Percentiles rank a stretch among this genome's conserved stretches.
These are phyloP conservation scores for Saprolegnia diclina DNA, from an alignment of 352 stramenopile genomes.

Conservation along the genomic window DNA sequence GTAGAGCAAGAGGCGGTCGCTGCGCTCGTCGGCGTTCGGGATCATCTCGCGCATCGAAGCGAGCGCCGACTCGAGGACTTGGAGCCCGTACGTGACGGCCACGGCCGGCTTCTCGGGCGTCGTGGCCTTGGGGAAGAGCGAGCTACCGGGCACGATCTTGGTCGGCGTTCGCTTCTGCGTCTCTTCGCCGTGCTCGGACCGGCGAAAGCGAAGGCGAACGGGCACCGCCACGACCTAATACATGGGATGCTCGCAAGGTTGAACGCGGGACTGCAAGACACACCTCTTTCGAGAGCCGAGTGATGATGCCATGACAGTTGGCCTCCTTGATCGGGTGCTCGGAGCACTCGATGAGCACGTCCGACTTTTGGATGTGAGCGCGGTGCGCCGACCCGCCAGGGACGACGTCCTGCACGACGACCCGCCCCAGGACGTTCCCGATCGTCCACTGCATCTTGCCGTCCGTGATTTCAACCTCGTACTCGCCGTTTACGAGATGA, in stretches of 20 bases:
- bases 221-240: constrained; percentile 9
- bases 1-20: constrained; percentile 69
- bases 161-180: background rate
- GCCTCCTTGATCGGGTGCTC: constrained; percentile 67
- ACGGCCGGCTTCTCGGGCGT: background rate
- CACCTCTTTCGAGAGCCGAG: constrained; percentile 73
- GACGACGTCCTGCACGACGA: constrained; percentile 74
- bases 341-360: constrained; percentile 71
- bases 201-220: constrained; percentile 19
- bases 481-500: constrained; percentile 60
- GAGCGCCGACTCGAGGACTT: constrained; percentile 38
- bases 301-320: constrained; percentile 70
- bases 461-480: constrained; percentile 75
- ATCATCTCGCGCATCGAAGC: constrained; percentile 79
- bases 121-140: background rate
- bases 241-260: background rate
- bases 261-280: background rate
- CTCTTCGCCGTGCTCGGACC: constrained; percentile 8
- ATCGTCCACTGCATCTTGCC: constrained; percentile 78
- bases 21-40: constrained; percentile 47
- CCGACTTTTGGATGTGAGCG: constrained; percentile 76
- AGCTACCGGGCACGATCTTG: background rate
- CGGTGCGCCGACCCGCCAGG: constrained; percentile 51
- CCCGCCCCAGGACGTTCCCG: constrained; percentile 73
- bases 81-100: constrained; percentile 2